These are phyloP conservation scores for Crithidia mellificae DNA, from an alignment of 208 protist genomes.

Conservation along the genomic window DNA sequence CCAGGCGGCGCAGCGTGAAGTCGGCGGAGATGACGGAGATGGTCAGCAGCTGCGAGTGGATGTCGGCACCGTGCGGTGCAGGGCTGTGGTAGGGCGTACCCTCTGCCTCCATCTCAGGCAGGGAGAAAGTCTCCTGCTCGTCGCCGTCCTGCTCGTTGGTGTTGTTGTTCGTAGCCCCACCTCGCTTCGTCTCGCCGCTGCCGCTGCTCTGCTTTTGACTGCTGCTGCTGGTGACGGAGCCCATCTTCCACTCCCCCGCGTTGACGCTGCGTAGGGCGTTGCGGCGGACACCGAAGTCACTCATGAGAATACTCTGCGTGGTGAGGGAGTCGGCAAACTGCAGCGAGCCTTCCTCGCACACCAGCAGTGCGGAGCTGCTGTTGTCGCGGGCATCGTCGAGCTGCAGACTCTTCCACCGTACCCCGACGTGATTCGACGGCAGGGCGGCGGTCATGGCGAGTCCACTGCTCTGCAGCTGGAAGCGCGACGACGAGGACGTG, in stretches of 20 bases:
- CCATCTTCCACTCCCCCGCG: constrained; percentile 22
- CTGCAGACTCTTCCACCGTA: constrained; percentile 64
- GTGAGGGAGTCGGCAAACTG: constrained; percentile 59
- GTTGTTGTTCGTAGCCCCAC: background rate
- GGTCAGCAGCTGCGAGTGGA: constrained; percentile 27
- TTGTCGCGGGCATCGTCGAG: constrained; percentile 58
- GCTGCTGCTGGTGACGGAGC: constrained; percentile 4
- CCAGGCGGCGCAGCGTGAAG: constrained; percentile 83
- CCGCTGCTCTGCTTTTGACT: background rate
- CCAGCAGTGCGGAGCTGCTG: constrained; percentile 47
- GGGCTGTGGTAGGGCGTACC: background rate
- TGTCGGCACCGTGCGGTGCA: background rate
- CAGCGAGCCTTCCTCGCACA: constrained; percentile 58
- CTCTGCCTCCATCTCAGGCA: background rate
- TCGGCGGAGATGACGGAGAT: constrained; percentile 63
- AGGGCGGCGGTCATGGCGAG: constrained; percentile 23
- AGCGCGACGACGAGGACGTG: constrained; percentile 10
- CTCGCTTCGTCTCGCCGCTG: constrained; percentile 5
- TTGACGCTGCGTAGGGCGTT: constrained; percentile 26
- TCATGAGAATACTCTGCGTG: constrained; percentile 47
- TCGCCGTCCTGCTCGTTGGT: background rate
- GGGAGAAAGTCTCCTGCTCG: background rate
- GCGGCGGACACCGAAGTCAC: constrained; percentile 48
- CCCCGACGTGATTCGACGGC: constrained; percentile 33
- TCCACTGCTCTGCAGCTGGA: constrained; percentile 29